Evolutionary conservation across 768 basidiomycete genomes (phyloP).

Genomic region (Hericium alpestre): DNA sequence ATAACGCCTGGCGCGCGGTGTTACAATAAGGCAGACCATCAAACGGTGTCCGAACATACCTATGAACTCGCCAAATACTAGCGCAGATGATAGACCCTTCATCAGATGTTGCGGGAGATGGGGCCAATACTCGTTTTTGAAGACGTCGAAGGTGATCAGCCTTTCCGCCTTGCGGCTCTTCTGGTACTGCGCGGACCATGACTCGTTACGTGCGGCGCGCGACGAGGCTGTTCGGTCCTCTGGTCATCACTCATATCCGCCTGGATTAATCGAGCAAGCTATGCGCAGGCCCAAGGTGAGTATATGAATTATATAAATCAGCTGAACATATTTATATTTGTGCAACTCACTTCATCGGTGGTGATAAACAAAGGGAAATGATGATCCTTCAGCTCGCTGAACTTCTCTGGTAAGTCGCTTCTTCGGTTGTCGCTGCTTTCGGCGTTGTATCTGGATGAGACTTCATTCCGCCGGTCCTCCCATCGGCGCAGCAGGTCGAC

Average conservation of each 20-base stretch:
- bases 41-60: conserved; percentile 26
- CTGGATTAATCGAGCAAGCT: conserved; percentile 43
- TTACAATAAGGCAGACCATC: too few species aligned
- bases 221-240: too few species aligned
- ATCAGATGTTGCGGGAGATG: conserved; percentile 41
- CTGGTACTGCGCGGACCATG: neutral
- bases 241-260: conserved; percentile 24
- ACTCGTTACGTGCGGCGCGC: neutral
- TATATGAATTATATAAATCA: neutral
- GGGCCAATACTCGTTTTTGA: conserved; percentile 46
- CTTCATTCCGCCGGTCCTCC: conserved; percentile 11
- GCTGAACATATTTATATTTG: neutral
- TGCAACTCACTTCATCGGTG: conserved; percentile 41
- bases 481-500: conserved; percentile 15
- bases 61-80: conserved; percentile 57
- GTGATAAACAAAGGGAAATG: conserved; percentile 68
- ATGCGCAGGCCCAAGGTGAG: neutral
- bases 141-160: conserved; percentile 16
- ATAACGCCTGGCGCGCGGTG: conserved; percentile 36
- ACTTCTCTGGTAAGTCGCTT: conserved; percentile 38
- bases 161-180: neutral
- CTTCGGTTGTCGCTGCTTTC: conserved; percentile 35
- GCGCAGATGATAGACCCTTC: conserved; percentile 46
- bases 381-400: conserved; percentile 42
- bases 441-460: conserved; percentile 21